Base-by-base conservation (phyloP, 441 rosid species). In the Macaranga tanarius region DNA sequence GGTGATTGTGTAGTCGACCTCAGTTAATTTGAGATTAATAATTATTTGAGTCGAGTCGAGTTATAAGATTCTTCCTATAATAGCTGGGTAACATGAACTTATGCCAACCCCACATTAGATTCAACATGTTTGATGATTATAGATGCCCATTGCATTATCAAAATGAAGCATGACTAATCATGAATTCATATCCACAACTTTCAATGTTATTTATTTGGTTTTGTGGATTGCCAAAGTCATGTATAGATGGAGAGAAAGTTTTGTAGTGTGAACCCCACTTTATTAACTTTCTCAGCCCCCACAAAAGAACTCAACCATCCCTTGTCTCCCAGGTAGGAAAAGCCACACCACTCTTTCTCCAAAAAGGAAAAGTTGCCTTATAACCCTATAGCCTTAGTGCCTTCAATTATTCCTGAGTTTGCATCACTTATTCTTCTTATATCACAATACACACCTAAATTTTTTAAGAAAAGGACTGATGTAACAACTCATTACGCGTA, bases 291-390 rank as follows among this genome's bases (percentile, higher is more conserved):
- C 48, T 25, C 9, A 61, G 65, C 47, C 73, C 65, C 73, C 65
- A 57, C 73, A 70, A 40, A 34, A 59, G 45, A 45, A 55, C 47
- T 59, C 65, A 70, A 31, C 59, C 74, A 71, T 71, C 67, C 58
- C 74, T 61, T 71, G 74, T 71, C 74, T 61, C 74, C 74, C 67
- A 59, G 61, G 26, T 26, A 6, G 23, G 55, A 23, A 70, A 58
- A 44, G 16, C 15, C 55, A 45, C 62, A 6, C n/a, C 25, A 60
- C 56, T 22, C 22, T 31, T 57, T 26, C 40, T 34, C 45, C 47
- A 13, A 22, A 69, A 57, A n/a, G 17, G 7, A 70, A 26, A 70
- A 45, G 58, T 26, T 44, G 44, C 73, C 65, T 17, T 58, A 38
- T 15, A 69, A 28, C 19, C 7, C 47, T 69, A 54, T 23, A 57